phyloP scores from a whole-genome alignment of 2,329 filamentous ascomycete species.

The Talaromyces amestolkiae region DNA sequence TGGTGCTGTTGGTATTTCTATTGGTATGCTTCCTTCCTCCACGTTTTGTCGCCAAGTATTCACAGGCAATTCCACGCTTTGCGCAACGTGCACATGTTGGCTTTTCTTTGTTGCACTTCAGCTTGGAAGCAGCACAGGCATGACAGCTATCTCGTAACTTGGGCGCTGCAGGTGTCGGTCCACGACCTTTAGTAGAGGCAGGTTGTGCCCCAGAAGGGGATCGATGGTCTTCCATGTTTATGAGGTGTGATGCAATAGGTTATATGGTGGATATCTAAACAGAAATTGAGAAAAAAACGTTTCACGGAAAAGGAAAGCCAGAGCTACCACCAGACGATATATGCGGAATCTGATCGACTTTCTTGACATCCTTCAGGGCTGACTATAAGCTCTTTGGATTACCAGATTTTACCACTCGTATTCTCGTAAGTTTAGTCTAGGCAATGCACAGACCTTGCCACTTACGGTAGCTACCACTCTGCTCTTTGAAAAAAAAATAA shows the following conservation, averaged over 20 bases:
- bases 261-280: not conserved
- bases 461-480: not conserved
- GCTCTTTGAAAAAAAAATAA: not conserved
- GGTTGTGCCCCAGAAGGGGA: not conserved
- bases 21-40: not conserved
- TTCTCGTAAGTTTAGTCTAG: not conserved
- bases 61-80: slow-evolving; percentile 6
- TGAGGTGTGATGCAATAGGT: not conserved
- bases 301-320: not conserved
- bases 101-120: slow-evolving; percentile 16
- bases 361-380: not conserved
- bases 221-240: not conserved
- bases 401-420: not conserved
- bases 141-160: slow-evolving; percentile 16
- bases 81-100: slow-evolving; percentile 15
- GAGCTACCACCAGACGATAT: not conserved
- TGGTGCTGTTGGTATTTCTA: not conserved
- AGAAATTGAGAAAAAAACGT: not conserved
- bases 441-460: not conserved
- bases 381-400: not conserved
- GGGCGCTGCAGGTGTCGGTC: not conserved
- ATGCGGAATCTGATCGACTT: not conserved
- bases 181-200: not conserved
- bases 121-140: slow-evolving; percentile 12
- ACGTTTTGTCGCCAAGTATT: slow-evolving; percentile 9